Evolutionary conservation across 2,329 filamentous ascomycete genomes (phyloP), one percentile per base, ranked within the genome.

Genomic region (Incumbomyces delicatus): DNA sequence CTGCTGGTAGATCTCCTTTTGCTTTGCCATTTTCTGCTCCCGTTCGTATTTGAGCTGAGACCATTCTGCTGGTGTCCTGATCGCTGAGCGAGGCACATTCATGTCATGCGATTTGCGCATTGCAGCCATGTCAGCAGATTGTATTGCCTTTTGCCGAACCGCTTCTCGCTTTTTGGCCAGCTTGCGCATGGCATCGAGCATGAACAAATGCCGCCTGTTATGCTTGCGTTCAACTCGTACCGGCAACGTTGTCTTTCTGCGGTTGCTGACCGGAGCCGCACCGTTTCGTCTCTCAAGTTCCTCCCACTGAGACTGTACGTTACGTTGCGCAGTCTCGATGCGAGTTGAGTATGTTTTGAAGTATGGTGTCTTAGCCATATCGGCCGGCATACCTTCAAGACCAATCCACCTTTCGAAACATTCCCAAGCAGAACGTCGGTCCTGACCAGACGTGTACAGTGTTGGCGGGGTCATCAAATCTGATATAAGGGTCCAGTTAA

Each of bases 371-470:
- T 95, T 95, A 14, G 85, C 82, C 83, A 96, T 94, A 54, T 98
- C 92, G 10, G 83, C 79, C 3, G 92, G 90, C 32, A 95, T 72
- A 1, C 89, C 88, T 66, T 96, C 92, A 11, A 96, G 71, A 56
- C 85, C 82, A 46, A 95, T 85, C 90, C 90, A 98, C 36, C 92
- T 79, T 66, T 98, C 92, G 58, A 98, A 98, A 62, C 92, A 98
- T 67, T 98, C 92, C 92, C 92, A 98, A 0, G 90, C 88, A 2
- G 90, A 96, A 40, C 92, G 79, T 51, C 92, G 78, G 62, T 96
- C 90, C 10, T 87, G 81, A 1, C 87, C 87, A 16, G 89, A 90
- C n/a, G 80, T 76, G 60, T 87, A 94, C 12, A 81, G 63, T 0
- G 87, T 94, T 44, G 79, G 80, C 13, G 83, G 76, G 1, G 80